Conservation (phyloP, 1,284 basidiomycete genomes). For the Meira miltonrushii region DNA sequence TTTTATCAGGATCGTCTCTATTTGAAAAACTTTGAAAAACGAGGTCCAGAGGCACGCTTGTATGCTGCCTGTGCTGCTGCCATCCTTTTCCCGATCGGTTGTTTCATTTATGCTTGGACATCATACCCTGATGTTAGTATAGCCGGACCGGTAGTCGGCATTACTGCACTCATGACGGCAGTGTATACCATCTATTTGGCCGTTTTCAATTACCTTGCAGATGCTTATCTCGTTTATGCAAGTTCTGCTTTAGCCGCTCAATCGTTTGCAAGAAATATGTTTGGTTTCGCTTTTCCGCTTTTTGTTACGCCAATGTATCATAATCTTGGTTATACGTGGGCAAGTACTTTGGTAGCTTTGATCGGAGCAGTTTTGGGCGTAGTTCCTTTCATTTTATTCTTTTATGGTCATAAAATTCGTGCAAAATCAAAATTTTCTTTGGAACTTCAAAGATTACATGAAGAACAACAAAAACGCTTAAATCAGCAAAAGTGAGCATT, state of each 20-base stretch:
- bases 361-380: slow-evolving; percentile 63
- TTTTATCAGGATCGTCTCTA: slow-evolving; percentile 41
- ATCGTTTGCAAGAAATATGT: slow-evolving; percentile 62
- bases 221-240: slow-evolving; percentile 59
- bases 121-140: slow-evolving; percentile 25
- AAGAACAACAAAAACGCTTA: background rate
- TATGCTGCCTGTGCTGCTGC: slow-evolving; percentile 53
- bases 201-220: slow-evolving; percentile 22
- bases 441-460: slow-evolving; percentile 20
- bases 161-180: slow-evolving; percentile 31
- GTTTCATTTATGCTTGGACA: slow-evolving; percentile 51
- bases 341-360: slow-evolving; percentile 63
- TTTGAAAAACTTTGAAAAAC: slow-evolving; percentile 14
- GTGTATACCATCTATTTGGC: slow-evolving; percentile 50
- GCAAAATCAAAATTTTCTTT: slow-evolving; percentile 59
- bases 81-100: slow-evolving; percentile 33
- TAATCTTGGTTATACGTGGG: slow-evolving; percentile 64
- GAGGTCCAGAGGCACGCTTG: slow-evolving; percentile 55
- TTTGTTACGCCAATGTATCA: slow-evolving; percentile 55
- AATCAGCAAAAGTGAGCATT: too few relatives aligned
- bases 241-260: slow-evolving; percentile 73
- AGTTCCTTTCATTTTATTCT: slow-evolving; percentile 63
- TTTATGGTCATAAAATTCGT: slow-evolving; percentile 63
- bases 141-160: slow-evolving; percentile 50
- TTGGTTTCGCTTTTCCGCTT: slow-evolving; percentile 31